Evolutionary conservation across 2,329 filamentous ascomycete genomes (phyloP).

Genomic region (Leptosphaerulina australis): DNA sequence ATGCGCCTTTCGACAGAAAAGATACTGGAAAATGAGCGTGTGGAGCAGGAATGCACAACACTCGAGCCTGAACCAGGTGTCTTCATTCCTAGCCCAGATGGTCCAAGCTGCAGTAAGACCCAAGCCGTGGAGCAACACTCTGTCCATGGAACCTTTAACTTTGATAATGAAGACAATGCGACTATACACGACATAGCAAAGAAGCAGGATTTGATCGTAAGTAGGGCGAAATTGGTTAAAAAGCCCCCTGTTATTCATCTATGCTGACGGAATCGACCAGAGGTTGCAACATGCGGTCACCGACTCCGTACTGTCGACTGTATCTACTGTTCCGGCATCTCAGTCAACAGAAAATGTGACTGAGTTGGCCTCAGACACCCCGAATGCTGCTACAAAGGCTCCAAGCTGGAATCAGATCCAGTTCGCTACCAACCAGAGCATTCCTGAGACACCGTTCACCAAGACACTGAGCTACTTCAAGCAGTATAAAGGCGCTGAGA

Average conservation of each 20-base stretch:
- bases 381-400: background rate
- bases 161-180: slow-evolving; percentile 2
- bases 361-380: background rate
- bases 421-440: slow-evolving; percentile 6
- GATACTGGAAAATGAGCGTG: background rate
- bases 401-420: slow-evolving; percentile 13
- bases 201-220: background rate
- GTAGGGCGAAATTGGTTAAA: background rate
- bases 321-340: too few relatives aligned
- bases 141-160: background rate
- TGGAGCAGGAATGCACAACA: background rate
- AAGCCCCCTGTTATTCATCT: accelerated
- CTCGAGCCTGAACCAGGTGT: background rate
- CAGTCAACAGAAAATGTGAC: background rate
- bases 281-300: background rate
- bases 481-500: slow-evolving; percentile 20
- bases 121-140: background rate
- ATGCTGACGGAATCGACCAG: too few relatives aligned
- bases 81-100: background rate
- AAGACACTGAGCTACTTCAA: slow-evolving; percentile 30
- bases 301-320: background rate
- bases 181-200: background rate
- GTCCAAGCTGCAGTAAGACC: background rate
- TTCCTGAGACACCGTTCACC: slow-evolving; percentile 24
- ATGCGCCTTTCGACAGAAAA: background rate